Evolutionary conservation across 192 early-diverging fungal species (phyloP), one percentile per base, ranked within the genome.

Genomic region (Linnemannia hyalina): DNA sequence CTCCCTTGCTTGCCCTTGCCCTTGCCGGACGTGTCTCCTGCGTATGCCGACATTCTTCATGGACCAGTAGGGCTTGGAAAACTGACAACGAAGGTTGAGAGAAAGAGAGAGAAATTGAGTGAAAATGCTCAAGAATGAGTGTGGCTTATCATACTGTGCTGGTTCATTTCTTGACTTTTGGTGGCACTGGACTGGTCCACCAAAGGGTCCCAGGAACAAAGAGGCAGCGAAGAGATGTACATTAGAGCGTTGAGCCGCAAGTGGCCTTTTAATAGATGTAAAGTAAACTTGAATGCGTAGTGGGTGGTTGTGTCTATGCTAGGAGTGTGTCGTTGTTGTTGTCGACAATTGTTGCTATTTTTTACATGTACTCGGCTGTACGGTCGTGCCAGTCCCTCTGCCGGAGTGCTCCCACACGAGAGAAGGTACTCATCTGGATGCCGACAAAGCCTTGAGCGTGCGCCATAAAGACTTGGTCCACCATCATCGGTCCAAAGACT

Each of bases 391-490:
- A 86, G 47, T 81, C 79, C 44, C 70, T 29, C 41, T 81, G 84
- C 1, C 84, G 69, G 15, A 86, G 65, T 7, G 80, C 84, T 22
- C 84, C 84, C n/a, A 86, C 84, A 42, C 84, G 68, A 16, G 84
- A 86, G 46, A 86, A 86, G 2, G 84, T 86, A 52, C 84, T 86
- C 84, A 86, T 86, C 41, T 81, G 75, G 68, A 85, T 80, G 23
- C 83, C 83, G 11, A 85, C 83, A 23, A 85, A n/a, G 11, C 54
- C 84, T 63, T 80, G 78, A 4, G 83, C 78, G 60, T 86, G 83
- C 16, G 78, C 78, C 83, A 86, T 86, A n/a, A 86, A 70, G 9
- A 86, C 71, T n/a, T 86, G 84, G 52, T 86, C 84, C 0, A 81
- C 75, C 71, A 86, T 78, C 84, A 86, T 86, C 0, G 84, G 84